Evolutionary conservation across 208 protist genomes (phyloP).

Genomic region (Acanthamoeba castellanii): DNA sequence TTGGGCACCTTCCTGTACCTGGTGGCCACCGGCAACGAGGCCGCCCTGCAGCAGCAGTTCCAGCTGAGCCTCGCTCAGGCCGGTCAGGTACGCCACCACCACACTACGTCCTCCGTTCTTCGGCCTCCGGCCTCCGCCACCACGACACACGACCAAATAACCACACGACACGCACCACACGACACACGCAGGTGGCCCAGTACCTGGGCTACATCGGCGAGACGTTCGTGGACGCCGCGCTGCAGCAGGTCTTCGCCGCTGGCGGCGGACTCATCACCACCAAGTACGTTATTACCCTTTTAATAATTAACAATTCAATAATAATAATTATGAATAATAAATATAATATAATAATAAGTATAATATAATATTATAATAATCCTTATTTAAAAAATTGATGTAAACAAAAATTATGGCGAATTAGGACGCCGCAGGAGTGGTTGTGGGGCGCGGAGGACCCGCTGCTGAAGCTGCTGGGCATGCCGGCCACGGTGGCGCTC

Average conservation of each 20-base stretch:
- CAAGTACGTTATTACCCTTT: not conserved
- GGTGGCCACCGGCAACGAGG: not conserved
- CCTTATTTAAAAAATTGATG: too few species aligned
- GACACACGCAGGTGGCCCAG: not conserved
- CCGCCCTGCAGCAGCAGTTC: not conserved
- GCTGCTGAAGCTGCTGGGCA: conserved; percentile 46
- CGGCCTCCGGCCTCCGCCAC: not conserved
- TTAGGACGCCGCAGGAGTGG: conserved; percentile 39
- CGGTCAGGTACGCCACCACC: not conserved
- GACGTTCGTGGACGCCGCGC: conserved; percentile 14
- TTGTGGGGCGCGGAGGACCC: conserved; percentile 62
- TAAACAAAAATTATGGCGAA: not conserved
- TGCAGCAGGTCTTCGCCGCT: conserved; percentile 44
- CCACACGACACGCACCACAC: not conserved
- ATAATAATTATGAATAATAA: not conserved
- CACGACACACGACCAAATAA: not conserved
- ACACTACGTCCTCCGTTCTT: not conserved
- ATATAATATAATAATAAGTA: not conserved
- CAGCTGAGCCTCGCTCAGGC: conserved; percentile 16
- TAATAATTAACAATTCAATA: not conserved
- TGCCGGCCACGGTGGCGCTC: not conserved
- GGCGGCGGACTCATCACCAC: conserved; percentile 63
- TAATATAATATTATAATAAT: not conserved
- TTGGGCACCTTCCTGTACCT: not conserved
- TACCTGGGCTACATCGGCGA: conserved; percentile 14